phyloP scores from a whole-genome alignment of 768 basidiomycete species.

The Kockovaella imperatae region DNA sequence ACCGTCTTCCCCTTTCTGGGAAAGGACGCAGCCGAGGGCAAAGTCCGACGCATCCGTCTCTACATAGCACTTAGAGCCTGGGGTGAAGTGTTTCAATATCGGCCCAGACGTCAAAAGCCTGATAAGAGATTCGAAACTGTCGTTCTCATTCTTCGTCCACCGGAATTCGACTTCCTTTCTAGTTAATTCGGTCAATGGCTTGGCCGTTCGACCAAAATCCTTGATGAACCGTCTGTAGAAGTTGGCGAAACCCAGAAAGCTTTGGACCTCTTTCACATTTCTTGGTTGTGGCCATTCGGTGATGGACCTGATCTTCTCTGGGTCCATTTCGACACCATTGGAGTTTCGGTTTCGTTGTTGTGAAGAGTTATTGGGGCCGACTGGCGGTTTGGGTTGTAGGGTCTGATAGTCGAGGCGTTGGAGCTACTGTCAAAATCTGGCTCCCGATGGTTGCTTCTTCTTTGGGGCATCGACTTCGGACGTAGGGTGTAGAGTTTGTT shows the following conservation, averaged over 20 bases:
- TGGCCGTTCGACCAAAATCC: conserved; percentile 9
- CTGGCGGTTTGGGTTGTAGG: no score
- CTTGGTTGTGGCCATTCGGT: conserved; percentile 20
- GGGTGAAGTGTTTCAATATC: conserved; percentile 4
- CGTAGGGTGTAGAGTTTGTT: no score
- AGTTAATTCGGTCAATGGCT: conserved; percentile 1
- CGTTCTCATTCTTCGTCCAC: not conserved
- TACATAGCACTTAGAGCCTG: not conserved
- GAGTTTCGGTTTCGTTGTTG: no score
- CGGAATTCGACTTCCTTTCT: conserved; percentile 1
- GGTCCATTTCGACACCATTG: not conserved
- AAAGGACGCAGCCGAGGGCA: conserved; percentile 5
- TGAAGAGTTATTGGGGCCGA: no score
- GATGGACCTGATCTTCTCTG: not conserved
- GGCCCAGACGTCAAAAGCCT: not conserved
- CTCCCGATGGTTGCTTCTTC: no score
- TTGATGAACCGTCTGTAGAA: conserved; percentile 25
- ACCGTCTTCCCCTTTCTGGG: conserved; percentile 1
- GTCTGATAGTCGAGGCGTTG: no score
- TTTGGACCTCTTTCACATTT: conserved; percentile 12
- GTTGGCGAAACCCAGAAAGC: conserved; percentile 20
- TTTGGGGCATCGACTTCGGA: no score
- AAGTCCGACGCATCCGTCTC: conserved; percentile 7
- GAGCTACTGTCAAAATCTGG: no score
- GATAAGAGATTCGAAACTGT: conserved; percentile 7